Conservation (phyloP, 345 rosid species). For the Pistacia atlantica region DNA sequence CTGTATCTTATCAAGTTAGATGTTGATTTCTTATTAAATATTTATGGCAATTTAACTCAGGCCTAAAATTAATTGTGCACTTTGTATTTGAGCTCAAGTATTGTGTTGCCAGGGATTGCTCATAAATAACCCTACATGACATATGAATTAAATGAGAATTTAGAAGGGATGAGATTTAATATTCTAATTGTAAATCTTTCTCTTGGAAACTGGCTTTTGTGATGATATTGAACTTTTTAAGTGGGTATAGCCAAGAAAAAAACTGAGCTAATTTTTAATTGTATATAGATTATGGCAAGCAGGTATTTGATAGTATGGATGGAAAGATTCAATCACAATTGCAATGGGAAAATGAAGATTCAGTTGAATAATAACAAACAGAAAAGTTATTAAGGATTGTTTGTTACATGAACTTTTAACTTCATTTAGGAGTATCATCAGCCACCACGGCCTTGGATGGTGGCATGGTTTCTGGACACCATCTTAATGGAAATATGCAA, state of each 20-base stretch:
- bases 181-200: background rate
- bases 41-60: no score
- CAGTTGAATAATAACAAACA: background rate
- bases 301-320: background rate
- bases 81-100: background rate
- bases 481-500: background rate
- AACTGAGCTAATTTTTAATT: background rate
- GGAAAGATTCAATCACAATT: background rate
- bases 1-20: background rate
- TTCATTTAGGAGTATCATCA: background rate
- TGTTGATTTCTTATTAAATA: background rate
- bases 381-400: background rate
- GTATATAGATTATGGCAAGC: background rate
- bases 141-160: background rate
- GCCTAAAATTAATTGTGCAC: background rate
- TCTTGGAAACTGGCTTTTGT: background rate
- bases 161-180: background rate
- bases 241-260: background rate
- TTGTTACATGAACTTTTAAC: background rate
- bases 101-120: constrained; percentile 3
- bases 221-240: constrained; percentile 1
- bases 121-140: background rate
- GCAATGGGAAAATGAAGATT: background rate
- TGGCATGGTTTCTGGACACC: background rate
- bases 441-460: background rate